Evolutionary conservation across 2,329 filamentous ascomycete genomes (phyloP).

Genomic region (Cladosporium sp.): DNA sequence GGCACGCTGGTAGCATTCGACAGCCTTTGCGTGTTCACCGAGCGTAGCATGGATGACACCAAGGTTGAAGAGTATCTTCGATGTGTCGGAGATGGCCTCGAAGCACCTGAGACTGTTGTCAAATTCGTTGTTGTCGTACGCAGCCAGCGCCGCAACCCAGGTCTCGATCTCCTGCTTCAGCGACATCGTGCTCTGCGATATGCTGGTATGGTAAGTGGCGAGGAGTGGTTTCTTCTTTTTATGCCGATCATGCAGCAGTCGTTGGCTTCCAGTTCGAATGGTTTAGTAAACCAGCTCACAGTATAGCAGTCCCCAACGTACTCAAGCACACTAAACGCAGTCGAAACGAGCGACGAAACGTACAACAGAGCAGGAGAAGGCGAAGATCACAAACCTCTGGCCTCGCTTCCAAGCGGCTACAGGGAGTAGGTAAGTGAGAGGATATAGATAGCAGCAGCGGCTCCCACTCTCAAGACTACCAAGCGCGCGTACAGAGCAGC

Average conservation of each 20-base stretch:
- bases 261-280: background rate
- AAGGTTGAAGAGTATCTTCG: slow-evolving; percentile 98
- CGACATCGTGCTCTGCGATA: slow-evolving; percentile 42
- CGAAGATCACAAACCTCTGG: slow-evolving; percentile 15
- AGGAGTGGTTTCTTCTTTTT: background rate
- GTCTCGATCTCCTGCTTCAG: slow-evolving; percentile 88
- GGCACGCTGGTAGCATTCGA: slow-evolving; percentile 91
- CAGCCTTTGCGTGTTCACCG: slow-evolving; percentile 92
- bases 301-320: background rate
- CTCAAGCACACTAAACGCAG: background rate
- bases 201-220: background rate
- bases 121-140: slow-evolving; percentile 97
- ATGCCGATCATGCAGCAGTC: slow-evolving; percentile 3
- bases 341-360: slow-evolving; percentile 14
- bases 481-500: slow-evolving; percentile 19
- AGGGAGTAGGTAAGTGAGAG: slow-evolving; percentile 3
- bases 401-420: slow-evolving; percentile 12
- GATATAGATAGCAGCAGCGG: slow-evolving; percentile 10
- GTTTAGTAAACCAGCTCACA: slow-evolving; percentile 1
- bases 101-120: slow-evolving; percentile 84
- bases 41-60: slow-evolving; percentile 96
- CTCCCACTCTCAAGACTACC: slow-evolving; percentile 10
- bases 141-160: slow-evolving; percentile 86
- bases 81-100: slow-evolving; percentile 86
- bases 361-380: background rate